Percentiles rank a stretch among this genome's conserved stretches.
These are phyloP conservation scores for Diaporthe vaccinii DNA, from an alignment of 2,329 filamentous ascomycete genomes.

Conservation along the genomic window DNA sequence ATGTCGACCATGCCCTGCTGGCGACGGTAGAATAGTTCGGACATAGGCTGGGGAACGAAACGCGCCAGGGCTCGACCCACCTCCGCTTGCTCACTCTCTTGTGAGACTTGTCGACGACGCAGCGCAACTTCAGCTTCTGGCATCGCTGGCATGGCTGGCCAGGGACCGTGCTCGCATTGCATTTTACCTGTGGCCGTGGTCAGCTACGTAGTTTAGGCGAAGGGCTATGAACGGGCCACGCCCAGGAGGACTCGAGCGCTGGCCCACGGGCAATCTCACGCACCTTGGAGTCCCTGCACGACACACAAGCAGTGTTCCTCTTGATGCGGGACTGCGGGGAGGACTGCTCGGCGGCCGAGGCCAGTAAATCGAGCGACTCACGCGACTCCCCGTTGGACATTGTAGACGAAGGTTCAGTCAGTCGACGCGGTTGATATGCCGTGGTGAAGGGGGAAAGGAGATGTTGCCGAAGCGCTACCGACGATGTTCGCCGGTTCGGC, in stretches of 20 bases:
- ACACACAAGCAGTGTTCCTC: conserved; percentile 41
- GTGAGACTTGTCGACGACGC: conserved; percentile 62
- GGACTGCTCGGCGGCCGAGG: conserved; percentile 41
- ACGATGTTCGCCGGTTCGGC: conserved; percentile 24
- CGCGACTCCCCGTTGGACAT: conserved; percentile 38
- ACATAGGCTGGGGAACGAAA: neutral
- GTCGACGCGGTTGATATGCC: neutral
- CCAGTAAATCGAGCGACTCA: conserved; percentile 41
- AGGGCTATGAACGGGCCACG: neutral
- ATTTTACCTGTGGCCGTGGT: conserved; percentile 55
- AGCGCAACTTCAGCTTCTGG: conserved; percentile 57
- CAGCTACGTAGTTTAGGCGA: neutral
- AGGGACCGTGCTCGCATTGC: conserved; percentile 54
- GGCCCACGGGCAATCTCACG: neutral
- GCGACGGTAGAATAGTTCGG: neutral
- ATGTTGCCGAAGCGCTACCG: conserved; percentile 28
- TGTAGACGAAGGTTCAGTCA: conserved; percentile 8
- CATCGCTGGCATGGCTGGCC: conserved; percentile 61
- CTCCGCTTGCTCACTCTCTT: conserved; percentile 62
- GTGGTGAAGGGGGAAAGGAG: conserved; percentile 1
- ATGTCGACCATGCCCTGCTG: neutral
- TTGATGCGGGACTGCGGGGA: conserved; percentile 41
- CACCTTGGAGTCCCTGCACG: conserved; percentile 38
- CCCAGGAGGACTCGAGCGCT: neutral
- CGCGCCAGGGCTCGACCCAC: conserved; percentile 45